Percentiles rank a stretch among this genome's conserved stretches.
These are phyloP conservation scores for Dendrobium officinale DNA, from an alignment of 106 monocot genomes.

Conservation along the genomic window DNA sequence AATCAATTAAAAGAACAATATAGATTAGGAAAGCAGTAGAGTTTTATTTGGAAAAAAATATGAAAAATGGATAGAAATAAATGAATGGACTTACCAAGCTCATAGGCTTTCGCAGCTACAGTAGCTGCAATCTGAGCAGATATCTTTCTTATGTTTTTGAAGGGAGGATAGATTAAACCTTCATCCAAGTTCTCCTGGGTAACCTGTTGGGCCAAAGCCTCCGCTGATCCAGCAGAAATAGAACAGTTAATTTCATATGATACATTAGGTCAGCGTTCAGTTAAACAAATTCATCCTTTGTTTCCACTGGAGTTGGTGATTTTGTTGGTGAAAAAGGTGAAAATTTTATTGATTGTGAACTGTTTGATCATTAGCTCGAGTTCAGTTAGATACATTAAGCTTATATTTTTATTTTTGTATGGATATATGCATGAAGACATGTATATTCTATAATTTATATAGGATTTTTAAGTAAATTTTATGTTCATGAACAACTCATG, in stretches of 20 bases:
- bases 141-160: conserved; percentile 76
- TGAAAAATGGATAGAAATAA: neutral
- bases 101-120: conserved; percentile 81
- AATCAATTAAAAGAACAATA: neutral
- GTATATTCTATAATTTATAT: too few species aligned
- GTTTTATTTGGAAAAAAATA: conserved; percentile 8
- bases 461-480: too few species aligned
- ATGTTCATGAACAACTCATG: too few species aligned
- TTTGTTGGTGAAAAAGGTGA: too few species aligned
- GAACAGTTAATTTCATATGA: neutral
- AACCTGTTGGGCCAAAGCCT: conserved; percentile 65
- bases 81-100: conserved; percentile 38
- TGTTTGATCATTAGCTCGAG: too few species aligned
- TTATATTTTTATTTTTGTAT: too few species aligned
- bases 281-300: too few species aligned
- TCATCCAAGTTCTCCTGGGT: conserved; percentile 49
- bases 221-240: conserved; percentile 41
- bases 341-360: too few species aligned
- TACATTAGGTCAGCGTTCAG: neutral
- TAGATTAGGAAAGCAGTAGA: neutral
- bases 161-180: conserved; percentile 75
- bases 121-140: conserved; percentile 77
- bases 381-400: too few species aligned
- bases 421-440: too few species aligned
- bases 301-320: too few species aligned